Conservation (phyloP, 441 rosid genomes). For the Gossypium trilobum region DNA sequence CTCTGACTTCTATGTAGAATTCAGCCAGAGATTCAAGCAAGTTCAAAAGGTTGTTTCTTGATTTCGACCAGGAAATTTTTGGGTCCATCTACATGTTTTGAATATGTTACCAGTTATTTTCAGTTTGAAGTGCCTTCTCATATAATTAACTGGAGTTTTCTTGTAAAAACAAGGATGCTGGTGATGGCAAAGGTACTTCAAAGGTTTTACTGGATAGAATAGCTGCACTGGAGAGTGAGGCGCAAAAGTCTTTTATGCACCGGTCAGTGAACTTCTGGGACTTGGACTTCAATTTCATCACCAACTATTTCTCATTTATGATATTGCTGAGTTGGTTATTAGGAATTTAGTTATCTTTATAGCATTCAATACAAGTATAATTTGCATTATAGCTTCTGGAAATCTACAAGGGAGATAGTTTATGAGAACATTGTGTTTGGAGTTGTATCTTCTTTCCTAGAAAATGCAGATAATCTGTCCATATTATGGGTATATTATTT, state of each 20-base stretch:
- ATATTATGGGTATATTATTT: background rate
- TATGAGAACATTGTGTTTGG: background rate
- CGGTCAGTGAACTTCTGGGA: constrained; percentile 46
- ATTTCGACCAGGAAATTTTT: background rate
- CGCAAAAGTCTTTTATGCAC: constrained; percentile 98
- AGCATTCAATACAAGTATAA: background rate
- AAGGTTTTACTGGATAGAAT: constrained; percentile 66
- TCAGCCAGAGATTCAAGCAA: constrained; percentile 39
- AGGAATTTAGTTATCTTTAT: background rate
- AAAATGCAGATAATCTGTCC: background rate
- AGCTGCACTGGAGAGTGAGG: constrained; percentile 77
- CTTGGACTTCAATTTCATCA: background rate
- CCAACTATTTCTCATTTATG: background rate
- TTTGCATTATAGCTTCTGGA: background rate
- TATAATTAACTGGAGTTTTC: constrained; percentile 16
- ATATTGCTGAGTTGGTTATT: background rate
- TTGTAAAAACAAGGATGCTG: constrained; percentile 42
- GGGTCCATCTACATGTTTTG: background rate
- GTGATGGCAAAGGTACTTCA: constrained; percentile 81
- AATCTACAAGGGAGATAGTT: background rate
- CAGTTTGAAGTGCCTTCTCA: background rate
- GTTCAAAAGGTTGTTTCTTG: constrained; percentile 49
- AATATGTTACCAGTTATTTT: constrained; percentile 1
- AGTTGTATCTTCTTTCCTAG: background rate
- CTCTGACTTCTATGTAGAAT: constrained; percentile 76